Evolutionary conservation across 108 stramenopile genomes (phyloP).

Genomic region (Stephanodiscus triporus): DNA sequence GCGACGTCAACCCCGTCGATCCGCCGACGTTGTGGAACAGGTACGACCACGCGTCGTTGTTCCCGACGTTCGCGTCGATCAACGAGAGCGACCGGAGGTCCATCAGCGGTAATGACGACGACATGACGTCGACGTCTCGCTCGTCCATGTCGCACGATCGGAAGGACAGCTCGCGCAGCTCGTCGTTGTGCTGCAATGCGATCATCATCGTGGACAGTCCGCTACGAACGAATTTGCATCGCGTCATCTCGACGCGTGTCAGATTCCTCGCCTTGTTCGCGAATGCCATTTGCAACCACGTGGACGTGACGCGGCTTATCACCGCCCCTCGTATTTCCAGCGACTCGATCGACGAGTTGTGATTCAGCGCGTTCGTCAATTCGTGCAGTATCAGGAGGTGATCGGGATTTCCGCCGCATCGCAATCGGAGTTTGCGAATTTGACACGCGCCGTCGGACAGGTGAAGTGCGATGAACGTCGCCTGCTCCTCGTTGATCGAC

Average conservation of each 20-base stretch:
- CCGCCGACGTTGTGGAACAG: background rate
- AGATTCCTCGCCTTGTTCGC: background rate
- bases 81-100: background rate
- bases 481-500: background rate
- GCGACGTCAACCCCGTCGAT: background rate
- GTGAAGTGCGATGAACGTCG: background rate
- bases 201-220: background rate
- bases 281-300: background rate
- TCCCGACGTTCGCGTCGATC: constrained; percentile 5
- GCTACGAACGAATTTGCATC: constrained; percentile 1
- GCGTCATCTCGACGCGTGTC: background rate
- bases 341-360: background rate
- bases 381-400: background rate
- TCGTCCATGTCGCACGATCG: constrained; percentile 2
- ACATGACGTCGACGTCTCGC: background rate
- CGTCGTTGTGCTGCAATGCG: constrained; percentile 9
- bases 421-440: background rate
- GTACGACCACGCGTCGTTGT: constrained; percentile 5
- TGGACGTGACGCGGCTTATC: background rate
- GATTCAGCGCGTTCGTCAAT: background rate
- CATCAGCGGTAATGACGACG: constrained; percentile 9
- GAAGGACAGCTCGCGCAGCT: background rate
- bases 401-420: background rate
- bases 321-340: background rate
- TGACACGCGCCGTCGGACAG: background rate